Conservation (phyloP, 1,284 basidiomycete species). For the Phylloboletellus chloephorus region DNA sequence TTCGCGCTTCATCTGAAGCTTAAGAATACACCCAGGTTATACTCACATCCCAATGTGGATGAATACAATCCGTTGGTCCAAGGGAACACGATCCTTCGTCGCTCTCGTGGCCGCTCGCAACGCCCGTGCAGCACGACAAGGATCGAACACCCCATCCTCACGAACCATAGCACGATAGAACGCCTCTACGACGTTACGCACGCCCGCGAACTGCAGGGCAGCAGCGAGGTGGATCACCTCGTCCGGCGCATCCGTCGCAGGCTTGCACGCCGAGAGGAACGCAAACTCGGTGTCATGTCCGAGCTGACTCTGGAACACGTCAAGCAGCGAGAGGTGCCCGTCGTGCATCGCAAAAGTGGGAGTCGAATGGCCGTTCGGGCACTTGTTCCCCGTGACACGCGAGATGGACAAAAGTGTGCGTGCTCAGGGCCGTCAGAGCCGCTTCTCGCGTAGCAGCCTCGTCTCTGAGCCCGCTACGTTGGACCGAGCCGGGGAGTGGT, state of each 20-base stretch:
- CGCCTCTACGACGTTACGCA: conserved; percentile 30
- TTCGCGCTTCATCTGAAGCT: background rate
- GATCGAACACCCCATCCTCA: conserved; percentile 17
- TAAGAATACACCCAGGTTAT: background rate
- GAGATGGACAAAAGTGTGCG: conserved; percentile 16
- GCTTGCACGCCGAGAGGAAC: conserved; percentile 26
- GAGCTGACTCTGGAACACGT: conserved; percentile 27
- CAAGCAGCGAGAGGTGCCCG: conserved; percentile 16
- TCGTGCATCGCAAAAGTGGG: conserved; percentile 21
- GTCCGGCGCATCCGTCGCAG: conserved; percentile 24
- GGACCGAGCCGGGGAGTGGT: conserved; percentile 12
- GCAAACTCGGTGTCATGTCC: conserved; percentile 28
- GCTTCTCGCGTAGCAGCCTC: conserved; percentile 9
- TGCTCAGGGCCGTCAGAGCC: conserved; percentile 10
- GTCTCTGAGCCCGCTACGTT: conserved; percentile 11
- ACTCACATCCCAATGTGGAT: conserved; percentile 16
- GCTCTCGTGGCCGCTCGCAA: conserved; percentile 13
- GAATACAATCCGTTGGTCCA: conserved; percentile 21
- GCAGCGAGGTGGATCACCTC: conserved; percentile 35
- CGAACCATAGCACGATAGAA: conserved; percentile 20
- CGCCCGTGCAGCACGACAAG: conserved; percentile 15
- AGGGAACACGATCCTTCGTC: conserved; percentile 10
- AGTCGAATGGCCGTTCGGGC: conserved; percentile 9
- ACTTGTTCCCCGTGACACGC: conserved; percentile 21
- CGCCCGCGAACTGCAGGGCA: conserved; percentile 33